Base-by-base conservation (phyloP, 768 basidiomycete species). In the Roridomyces roridus region DNA sequence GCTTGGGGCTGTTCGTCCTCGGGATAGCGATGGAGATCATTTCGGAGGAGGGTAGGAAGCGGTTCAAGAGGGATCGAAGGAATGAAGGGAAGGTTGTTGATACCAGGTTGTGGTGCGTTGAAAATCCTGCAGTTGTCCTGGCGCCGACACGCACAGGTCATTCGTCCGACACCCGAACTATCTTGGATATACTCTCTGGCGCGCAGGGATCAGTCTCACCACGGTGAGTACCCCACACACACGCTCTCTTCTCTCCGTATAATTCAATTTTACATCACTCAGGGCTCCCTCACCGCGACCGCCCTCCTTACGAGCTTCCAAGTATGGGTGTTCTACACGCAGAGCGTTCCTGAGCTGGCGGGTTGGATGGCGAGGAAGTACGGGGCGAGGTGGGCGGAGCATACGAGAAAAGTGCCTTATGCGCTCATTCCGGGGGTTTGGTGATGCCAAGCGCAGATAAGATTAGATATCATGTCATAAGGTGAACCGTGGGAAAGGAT, bases 91-190 rank as follows among this genome's bases (percentile, higher is more conserved):
- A 65, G 46, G 47, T 59, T 14, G 60, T 60, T 34, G 55, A 62
- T 23, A 64, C 63, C 21, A 67, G 68, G 10, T 36, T 68, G 25
- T 69, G 67, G 45, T 63, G 45, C 26, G 51, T 67, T 20, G 52
- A 52, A 14, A 31, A 60, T n/a, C 56, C 39, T 26, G 15, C 20
- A 24, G 26, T 23, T 28, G 15, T 15, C 7, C 15, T 10, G 15
- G 7, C 31, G 2, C 31, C 4, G 26, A 46, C 44, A 23, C n/a
- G 6, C 5, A 0, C 26, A 55, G 55, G 55, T 51, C 55, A 6
- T 29, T 69, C 25, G 67, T 64, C 18, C 61, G 68, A 14, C 68
- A 70, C 41, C 62, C 65, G 9, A 70, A 70, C 21, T 70, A 65
- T 34, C 57, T 60, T 7, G 68, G 68, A 8, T 67, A 67, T 39